Base-by-base conservation (phyloP, 2,329 filamentous ascomycete species). In the Madurella mycetomatis region DNA sequence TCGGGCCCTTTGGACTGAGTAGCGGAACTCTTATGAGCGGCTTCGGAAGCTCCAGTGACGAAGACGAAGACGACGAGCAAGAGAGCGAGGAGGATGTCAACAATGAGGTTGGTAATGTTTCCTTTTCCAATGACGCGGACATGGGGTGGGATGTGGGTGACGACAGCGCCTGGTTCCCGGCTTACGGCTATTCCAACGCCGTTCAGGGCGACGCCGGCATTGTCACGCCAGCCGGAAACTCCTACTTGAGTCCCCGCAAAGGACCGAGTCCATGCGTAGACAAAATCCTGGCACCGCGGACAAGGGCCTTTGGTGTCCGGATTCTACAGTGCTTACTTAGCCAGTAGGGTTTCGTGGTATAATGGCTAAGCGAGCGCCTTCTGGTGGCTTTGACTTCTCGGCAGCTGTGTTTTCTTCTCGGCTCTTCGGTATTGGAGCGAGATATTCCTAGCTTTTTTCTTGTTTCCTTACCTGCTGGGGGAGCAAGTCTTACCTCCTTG, bases 1-100 rank as follows among this genome's bases (percentile, higher is more conserved):
- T 86, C 49, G 86, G 86, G 1, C 81, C 82, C 13, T 92, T 92
- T 69, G 83, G 85, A 41, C 83, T 89, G 64, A 85, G 83, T 65
- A 81, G 84, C 41, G 87, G 87, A 48, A 87, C 88, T 31, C 76
- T 96, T 56, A 82, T 94, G 72, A 92, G 89, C 67, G 91, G 92
- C 49, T 97, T 97, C 72, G 92, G 90, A 67, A 95, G 91, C 72
- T 94, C 89, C 47, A 96, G 91, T 66, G 91, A 96, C 64, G 92
- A 96, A 71, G 94, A 97, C 62, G 94, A 97, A 60, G 92, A 96
- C 64, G 92, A 96, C 59, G 88, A 90, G 73, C 90, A 95, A 57
- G 88, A 90, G 54, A 87, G 87, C 61, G 86, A 92, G 61, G 87
- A 90, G 63, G 87, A 90, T 58, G 82, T 83, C 40, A 82, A 81